Percentiles rank a stretch among this genome's conserved stretches.
Conservation (phyloP, 805 yeast species). For the Starmera pachycereana region DNA sequence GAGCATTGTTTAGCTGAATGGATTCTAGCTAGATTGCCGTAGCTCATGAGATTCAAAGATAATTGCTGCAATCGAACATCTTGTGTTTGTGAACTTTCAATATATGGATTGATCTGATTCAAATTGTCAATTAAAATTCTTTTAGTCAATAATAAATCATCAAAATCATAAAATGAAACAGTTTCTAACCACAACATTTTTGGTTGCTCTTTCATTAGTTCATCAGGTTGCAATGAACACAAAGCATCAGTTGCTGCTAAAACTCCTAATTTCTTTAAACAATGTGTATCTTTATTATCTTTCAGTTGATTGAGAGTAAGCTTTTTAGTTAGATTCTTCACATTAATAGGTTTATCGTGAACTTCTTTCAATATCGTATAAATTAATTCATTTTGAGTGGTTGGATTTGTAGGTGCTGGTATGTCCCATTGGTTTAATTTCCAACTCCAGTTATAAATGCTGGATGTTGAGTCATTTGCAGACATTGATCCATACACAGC, state of each 20-base stretch:
- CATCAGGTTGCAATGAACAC: neutral
- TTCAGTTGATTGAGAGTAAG: conserved; percentile 4
- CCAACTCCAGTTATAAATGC: conserved; percentile 59
- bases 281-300: neutral
- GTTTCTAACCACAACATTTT: conserved; percentile 27
- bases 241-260: conserved; percentile 2
- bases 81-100: neutral
- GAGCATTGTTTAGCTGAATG: conserved; percentile 36
- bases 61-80: conserved; percentile 11
- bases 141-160: conserved; percentile 34
- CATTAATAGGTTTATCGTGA: conserved; percentile 23
- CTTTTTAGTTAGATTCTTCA: conserved; percentile 11
- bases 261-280: conserved; percentile 2
- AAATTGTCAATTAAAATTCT: conserved; percentile 19
- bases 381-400: conserved; percentile 33
- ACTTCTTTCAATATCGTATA: conserved; percentile 43
- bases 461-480: conserved; percentile 8
- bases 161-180: conserved; percentile 27
- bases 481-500: conserved; percentile 24
- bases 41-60: conserved; percentile 29
- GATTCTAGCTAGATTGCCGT: conserved; percentile 30
- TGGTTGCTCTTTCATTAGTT: neutral
- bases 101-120: neutral
- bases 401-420: conserved; percentile 32
- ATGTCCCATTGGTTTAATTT: conserved; percentile 70